phyloP scores from a whole-genome alignment of 2,329 filamentous ascomycete species.

The Dothideomycetes sp. region DNA sequence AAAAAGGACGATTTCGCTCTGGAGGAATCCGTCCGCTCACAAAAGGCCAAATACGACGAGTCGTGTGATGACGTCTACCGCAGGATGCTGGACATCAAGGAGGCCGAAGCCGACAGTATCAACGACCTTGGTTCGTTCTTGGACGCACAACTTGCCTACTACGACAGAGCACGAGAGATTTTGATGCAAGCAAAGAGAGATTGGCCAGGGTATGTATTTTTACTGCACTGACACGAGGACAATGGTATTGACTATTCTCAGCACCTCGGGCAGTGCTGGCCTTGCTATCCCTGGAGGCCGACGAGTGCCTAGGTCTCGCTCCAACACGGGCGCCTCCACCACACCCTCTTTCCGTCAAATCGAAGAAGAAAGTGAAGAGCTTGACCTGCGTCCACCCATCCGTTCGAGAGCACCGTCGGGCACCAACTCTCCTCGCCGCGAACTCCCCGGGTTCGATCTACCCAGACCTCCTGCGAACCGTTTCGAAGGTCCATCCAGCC shows the following conservation, averaged over 20 bases:
- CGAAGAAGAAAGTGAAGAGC: slow-evolving; percentile 47
- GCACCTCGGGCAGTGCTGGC: slow-evolving; percentile 10
- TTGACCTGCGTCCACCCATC: slow-evolving; percentile 45
- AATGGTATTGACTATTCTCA: slow-evolving; percentile 10
- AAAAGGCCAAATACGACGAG: slow-evolving; percentile 95
- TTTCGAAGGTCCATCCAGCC: slow-evolving; percentile 44
- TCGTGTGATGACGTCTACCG: slow-evolving; percentile 83
- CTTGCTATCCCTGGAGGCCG: slow-evolving; percentile 4
- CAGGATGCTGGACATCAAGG: slow-evolving; percentile 94
- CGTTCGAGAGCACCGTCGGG: slow-evolving; percentile 36
- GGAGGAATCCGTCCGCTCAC: slow-evolving; percentile 82
- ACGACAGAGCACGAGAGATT: slow-evolving; percentile 82
- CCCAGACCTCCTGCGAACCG: slow-evolving; percentile 45
- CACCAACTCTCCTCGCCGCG: slow-evolving; percentile 33
- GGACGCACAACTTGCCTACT: slow-evolving; percentile 81
- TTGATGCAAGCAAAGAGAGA: slow-evolving; percentile 60
- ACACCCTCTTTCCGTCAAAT: slow-evolving; percentile 46
- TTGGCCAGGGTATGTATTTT: slow-evolving; percentile 52
- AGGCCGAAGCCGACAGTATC: slow-evolving; percentile 76
- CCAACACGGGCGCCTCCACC: slow-evolving; percentile 56
- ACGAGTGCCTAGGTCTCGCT: slow-evolving; percentile 46
- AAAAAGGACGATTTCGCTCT: slow-evolving; percentile 89
- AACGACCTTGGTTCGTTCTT: slow-evolving; percentile 71
- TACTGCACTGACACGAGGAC: no score
- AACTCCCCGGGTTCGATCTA: slow-evolving; percentile 34